phyloP scores from a whole-genome alignment of 2,329 filamentous ascomycete genomes.

The Decorospora gaudefroyi region DNA sequence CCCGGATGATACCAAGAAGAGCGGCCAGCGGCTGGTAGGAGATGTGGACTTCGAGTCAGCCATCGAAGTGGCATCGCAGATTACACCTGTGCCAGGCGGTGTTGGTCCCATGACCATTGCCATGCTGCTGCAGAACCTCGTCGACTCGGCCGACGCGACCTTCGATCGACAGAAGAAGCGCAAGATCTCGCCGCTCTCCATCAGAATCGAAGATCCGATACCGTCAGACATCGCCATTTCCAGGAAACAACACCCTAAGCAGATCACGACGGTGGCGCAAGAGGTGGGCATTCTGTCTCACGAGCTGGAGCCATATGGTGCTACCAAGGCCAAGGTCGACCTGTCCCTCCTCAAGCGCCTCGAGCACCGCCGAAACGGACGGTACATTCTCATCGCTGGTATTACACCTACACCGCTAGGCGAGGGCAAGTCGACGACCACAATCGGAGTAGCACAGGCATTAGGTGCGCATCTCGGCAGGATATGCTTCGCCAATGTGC shows the following conservation, averaged over 20 bases:
- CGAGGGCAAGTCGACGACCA: conserved; percentile 98
- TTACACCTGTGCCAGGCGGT: conserved; percentile 94
- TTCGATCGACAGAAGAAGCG: conserved; percentile 83
- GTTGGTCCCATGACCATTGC: conserved; percentile 99
- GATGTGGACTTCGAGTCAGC: conserved; percentile 93
- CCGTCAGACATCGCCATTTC: conserved; percentile 97
- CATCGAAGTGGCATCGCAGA: conserved; percentile 81
- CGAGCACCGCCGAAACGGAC: conserved; percentile 82
- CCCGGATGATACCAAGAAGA: conserved; percentile 85
- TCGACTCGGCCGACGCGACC: conserved; percentile 79
- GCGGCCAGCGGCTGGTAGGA: conserved; percentile 86
- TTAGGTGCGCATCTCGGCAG: conserved; percentile 85
- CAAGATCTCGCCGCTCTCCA: conserved; percentile 77
- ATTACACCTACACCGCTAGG: conserved; percentile 96
- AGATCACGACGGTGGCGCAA: conserved; percentile 78
- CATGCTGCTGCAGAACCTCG: conserved; percentile 95
- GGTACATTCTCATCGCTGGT: conserved; percentile 90
- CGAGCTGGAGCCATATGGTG: conserved; percentile 92
- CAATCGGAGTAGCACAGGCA: conserved; percentile 91
- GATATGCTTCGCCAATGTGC: conserved; percentile 92
- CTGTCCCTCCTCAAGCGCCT: conserved; percentile 80
- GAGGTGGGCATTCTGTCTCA: conserved; percentile 87
- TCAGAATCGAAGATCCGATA: conserved; percentile 78
- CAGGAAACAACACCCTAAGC: conserved; percentile 86
- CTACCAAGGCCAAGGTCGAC: conserved; percentile 95